Evolutionary conservation across 768 basidiomycete genomes (phyloP), one percentile per base, ranked within the genome.

Genomic region (Clitopilus passeckerianus): DNA sequence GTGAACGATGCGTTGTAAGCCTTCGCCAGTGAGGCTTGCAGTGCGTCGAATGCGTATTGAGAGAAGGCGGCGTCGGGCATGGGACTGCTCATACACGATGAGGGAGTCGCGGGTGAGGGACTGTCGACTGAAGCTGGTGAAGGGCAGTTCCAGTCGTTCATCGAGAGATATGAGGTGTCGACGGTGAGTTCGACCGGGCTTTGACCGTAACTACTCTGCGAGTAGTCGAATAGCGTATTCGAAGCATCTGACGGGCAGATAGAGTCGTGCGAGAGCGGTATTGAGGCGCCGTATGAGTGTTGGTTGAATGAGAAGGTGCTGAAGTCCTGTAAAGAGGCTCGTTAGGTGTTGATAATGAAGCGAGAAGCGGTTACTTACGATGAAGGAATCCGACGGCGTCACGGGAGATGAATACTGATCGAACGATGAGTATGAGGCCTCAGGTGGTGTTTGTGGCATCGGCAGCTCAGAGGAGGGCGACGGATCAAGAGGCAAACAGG

Each of bases 331-430:
- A 34, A 58, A 57, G 15, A 59, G 2, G 30, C 57, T 20, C 43
- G 57, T 55, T 12, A 34, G 20, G 53, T 16, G 55, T 61, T 37
- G 6, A 57, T 53, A 8, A 22, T 53, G 41, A 60, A 30, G 12
- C 23, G 27, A 35, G 64, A 59, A 59, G 54, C n/a, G 54, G 60
- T 60, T 46, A 77, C 82, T 71, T 72, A 33, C 30, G 15, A 86
- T 85, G 64, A 82, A 80, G 12, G 77, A 74, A 30, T 80, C 70
- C 65, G 83, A 79, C 18, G 76, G 72, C 62, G 80, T 80, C 23
- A 63, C 58, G 37, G 70, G 59, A 57, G 70, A 67, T 14, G 70
- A 57, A 43, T 71, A 70, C 10, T 72, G 63, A 55, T 70, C 67
- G 56, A 76, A 77, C 6, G 77, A 70, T 57, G 73, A 65, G 62